Base-by-base conservation (phyloP, 768 basidiomycete genomes). In the Plicaturopsis crispa region DNA sequence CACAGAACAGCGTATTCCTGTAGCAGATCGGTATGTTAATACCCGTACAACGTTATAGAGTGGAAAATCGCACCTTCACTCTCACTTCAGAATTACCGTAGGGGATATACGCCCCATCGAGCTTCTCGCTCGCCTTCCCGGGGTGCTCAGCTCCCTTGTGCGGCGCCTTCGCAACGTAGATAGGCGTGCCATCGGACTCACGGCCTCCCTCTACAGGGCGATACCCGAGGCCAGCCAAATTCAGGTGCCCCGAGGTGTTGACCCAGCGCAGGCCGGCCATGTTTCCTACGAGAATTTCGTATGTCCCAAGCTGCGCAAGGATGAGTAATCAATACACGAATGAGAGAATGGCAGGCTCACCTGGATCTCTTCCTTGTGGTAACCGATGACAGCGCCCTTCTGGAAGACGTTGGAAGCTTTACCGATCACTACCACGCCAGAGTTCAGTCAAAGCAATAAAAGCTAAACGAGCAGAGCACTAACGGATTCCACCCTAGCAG, bases 251-350 rank as follows among this genome's bases (percentile, higher is more conserved):
- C 23, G 57, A 56, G 35, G 56, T 46, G 35, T 63, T 44, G 1
- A 80, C 75, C 84, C 84, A 87, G 35, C 48, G 63, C 38, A 87
- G 54, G 18, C 65, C 78, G 3, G 53, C 56, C 45, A 64, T 59
- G 49, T 85, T 64, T 1, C 80, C 84, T 13, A 84, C 61, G n/a
- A 87, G 76, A 33, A 86, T 69, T 50, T 87, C 84, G 48, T 75
- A 86, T 23, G 63, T 66, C 20, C 66, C 70, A 23, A 78, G 26
- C 83, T 84, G 47, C 24, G 35, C 24, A 22, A 24, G 14, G 31
- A 31, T 13, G 11, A 21, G 19, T 24, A 26, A 33, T n/a, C 35
- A 12, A 32, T 19, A 20, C 26, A 14, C 26, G 14, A 21, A 24
- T 6, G 14, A 12, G 20, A 23, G 19, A 13, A 31, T 17, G n/a